phyloP scores from a whole-genome alignment of 208 protist genomes.

The Blastocrithidia nonstop region DNA sequence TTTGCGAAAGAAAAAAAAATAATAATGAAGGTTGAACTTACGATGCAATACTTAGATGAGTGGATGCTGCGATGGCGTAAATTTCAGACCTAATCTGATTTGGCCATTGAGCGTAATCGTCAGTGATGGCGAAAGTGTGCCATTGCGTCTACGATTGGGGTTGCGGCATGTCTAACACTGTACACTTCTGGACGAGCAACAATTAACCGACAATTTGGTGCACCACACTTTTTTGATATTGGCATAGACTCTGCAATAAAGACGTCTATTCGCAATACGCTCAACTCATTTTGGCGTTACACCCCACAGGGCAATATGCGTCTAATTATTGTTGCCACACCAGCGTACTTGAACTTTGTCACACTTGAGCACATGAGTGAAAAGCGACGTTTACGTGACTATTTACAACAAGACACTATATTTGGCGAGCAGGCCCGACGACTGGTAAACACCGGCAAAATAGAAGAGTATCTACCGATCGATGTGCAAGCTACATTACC shows the following conservation, averaged over 20 bases:
- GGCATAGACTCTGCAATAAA: conserved; percentile 62
- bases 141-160: conserved; percentile 21
- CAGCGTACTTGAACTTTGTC: conserved; percentile 57
- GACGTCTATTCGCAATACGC: conserved; percentile 18
- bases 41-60: conserved; percentile 81
- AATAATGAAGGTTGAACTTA: conserved; percentile 70
- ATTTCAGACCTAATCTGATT: conserved; percentile 84
- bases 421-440: conserved; percentile 83
- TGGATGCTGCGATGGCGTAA: conserved; percentile 87
- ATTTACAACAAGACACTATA: conserved; percentile 70
- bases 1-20: too few species aligned
- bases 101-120: conserved; percentile 70
- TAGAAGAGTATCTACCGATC: conserved; percentile 76
- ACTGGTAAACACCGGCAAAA: conserved; percentile 54
- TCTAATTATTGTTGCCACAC: conserved; percentile 48
- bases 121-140: conserved; percentile 73
- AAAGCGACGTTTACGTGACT: conserved; percentile 44
- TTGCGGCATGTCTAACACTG: conserved; percentile 28
- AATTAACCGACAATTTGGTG: conserved; percentile 60
- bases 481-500: conserved; percentile 66
- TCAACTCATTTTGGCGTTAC: conserved; percentile 68
- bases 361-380: conserved; percentile 61
- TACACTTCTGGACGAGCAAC: conserved; percentile 64
- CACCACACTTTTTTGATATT: conserved; percentile 78
- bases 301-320: conserved; percentile 75